Evolutionary conservation across 345 rosid species (phyloP).

Genomic region (Hibiscus mutabilis): DNA sequence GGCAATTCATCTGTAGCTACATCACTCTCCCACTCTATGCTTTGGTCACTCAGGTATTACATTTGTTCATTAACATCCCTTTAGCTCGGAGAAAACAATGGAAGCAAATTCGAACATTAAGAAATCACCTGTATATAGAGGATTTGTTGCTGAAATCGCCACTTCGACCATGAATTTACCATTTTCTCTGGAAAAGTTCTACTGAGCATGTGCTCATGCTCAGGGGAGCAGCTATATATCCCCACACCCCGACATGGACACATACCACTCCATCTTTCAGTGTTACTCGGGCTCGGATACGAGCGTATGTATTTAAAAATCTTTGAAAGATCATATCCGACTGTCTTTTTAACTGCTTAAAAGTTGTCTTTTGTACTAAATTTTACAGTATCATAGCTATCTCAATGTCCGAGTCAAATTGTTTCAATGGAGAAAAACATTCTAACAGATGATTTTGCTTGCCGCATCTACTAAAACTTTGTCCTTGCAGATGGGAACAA

Average conservation of each 20-base stretch:
- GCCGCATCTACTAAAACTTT: background rate
- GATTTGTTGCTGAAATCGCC: background rate
- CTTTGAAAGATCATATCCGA: too few species aligned
- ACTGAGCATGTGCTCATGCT: background rate
- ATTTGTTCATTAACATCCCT: background rate
- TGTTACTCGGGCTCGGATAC: too few species aligned
- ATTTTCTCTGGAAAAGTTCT: background rate
- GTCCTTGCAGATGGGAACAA: slow-evolving; percentile 79
- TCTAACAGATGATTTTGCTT: background rate
- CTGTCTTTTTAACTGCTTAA: background rate
- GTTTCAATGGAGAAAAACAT: background rate
- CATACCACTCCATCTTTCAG: too few species aligned
- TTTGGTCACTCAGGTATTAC: slow-evolving; percentile 73
- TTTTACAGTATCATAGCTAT: background rate
- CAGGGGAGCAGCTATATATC: background rate
- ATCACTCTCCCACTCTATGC: slow-evolving; percentile 95
- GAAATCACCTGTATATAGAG: background rate
- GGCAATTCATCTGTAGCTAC: slow-evolving; percentile 94
- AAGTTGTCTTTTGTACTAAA: background rate
- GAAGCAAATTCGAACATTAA: slow-evolving; percentile 1
- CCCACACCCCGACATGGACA: too few species aligned
- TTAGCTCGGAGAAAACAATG: background rate
- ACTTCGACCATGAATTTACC: background rate
- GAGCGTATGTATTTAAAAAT: too few species aligned
- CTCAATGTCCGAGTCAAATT: background rate